Conservation (phyloP, 2,329 filamentous ascomycete genomes). For the Alternaria rosae region DNA sequence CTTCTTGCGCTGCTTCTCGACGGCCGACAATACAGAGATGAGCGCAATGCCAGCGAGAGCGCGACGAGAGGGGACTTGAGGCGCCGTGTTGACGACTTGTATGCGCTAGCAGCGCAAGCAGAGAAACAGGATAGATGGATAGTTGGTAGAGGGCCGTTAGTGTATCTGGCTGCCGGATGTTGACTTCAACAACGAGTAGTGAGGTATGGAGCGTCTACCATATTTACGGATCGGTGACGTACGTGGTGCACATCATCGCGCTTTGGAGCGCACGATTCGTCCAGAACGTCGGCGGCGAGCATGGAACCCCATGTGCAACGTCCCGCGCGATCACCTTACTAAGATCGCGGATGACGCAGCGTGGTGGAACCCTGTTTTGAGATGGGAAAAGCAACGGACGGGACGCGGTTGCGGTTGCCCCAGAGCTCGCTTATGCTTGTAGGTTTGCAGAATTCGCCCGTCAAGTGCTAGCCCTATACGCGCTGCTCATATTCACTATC, state of each 20-base stretch:
- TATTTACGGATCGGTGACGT: conserved; percentile 24
- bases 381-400: background rate
- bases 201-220: conserved; percentile 16
- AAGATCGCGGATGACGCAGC: conserved; percentile 28
- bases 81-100: conserved; percentile 36
- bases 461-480: background rate
- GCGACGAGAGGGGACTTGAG: conserved; percentile 40
- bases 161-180: conserved; percentile 5
- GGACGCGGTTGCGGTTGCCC: conserved; percentile 20
- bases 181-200: conserved; percentile 13
- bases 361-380: conserved; percentile 34
- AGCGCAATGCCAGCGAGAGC: conserved; percentile 47
- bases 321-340: conserved; percentile 25
- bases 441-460: background rate
- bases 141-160: conserved; percentile 1
- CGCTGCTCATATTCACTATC: background rate
- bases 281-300: conserved; percentile 19
- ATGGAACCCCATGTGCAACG: conserved; percentile 31
- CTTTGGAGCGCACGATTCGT: conserved; percentile 11
- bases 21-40: conserved; percentile 42
- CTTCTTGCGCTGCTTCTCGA: conserved; percentile 44
- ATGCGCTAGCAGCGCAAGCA: conserved; percentile 6
- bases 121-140: conserved; percentile 4
- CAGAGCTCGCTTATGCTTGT: conserved; percentile 11
- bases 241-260: conserved; percentile 12